These are phyloP conservation scores for Coemansia guatemalensis DNA, from an alignment of 192 early-diverging fungal species.

Conservation along the genomic window DNA sequence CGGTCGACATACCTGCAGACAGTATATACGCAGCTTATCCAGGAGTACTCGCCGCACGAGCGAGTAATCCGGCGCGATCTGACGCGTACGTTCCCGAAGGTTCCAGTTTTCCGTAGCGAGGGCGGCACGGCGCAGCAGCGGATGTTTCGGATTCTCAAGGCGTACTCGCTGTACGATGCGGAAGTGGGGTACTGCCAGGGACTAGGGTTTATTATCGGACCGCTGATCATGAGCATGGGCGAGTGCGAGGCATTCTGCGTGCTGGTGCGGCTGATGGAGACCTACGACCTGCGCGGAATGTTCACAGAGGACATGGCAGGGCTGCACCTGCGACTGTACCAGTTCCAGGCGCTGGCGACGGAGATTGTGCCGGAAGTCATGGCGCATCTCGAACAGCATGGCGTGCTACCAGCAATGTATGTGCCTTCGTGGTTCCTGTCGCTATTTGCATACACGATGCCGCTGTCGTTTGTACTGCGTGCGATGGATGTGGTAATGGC, in stretches of 20 bases:
- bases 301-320: constrained; percentile 95
- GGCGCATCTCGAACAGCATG: constrained; percentile 72
- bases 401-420: constrained; percentile 84
- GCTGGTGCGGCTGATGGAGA: constrained; percentile 93
- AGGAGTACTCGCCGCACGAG: constrained; percentile 76
- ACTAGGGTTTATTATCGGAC: constrained; percentile 91
- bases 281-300: constrained; percentile 88
- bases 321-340: constrained; percentile 84
- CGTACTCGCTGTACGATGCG: constrained; percentile 91
- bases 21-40: constrained; percentile 76
- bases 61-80: constrained; percentile 92
- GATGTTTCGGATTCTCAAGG: constrained; percentile 86
- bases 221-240: constrained; percentile 91
- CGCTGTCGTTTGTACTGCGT: constrained; percentile 83
- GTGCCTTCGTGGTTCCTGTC: constrained; percentile 98
- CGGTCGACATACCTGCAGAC: constrained; percentile 77
- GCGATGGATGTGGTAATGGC: constrained; percentile 91
- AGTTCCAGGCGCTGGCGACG: constrained; percentile 76
- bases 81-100: constrained; percentile 86
- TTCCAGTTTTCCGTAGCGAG: constrained; percentile 81
- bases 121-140: constrained; percentile 83
- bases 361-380: constrained; percentile 74
- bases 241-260: constrained; percentile 94
- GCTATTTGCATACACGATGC: constrained; percentile 95
- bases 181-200: constrained; percentile 99